Conservation (phyloP, 495 filamentous ascomycete species). For the Aspergillus saccharolyticus region DNA sequence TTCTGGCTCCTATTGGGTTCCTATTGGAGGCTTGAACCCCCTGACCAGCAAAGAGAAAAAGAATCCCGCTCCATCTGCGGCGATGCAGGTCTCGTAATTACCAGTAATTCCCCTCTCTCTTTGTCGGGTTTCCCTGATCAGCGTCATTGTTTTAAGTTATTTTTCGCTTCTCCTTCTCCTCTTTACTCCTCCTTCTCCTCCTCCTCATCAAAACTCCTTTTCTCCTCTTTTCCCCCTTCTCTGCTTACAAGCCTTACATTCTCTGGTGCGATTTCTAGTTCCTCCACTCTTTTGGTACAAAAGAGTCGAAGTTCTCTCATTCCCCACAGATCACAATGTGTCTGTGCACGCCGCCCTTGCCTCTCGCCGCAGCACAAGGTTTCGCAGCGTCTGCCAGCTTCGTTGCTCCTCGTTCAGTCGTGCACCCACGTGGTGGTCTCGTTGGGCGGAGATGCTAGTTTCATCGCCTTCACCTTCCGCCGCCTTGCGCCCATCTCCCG, state of each 20-base stretch:
- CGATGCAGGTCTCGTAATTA: background rate
- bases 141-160: conserved; percentile 9
- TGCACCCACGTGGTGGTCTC: conserved; percentile 44
- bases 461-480: conserved; percentile 45
- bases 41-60: background rate
- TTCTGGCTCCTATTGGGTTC: background rate
- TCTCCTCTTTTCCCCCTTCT: conserved; percentile 1
- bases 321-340: conserved; percentile 23
- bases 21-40: background rate
- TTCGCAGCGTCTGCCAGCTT: conserved; percentile 31
- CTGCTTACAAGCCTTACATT: background rate
- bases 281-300: background rate
- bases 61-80: background rate
- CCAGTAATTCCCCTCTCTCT: conserved; percentile 1
- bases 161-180: conserved; percentile 1
- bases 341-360: conserved; percentile 17
- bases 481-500: conserved; percentile 30
- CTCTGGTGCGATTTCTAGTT: too few relatives aligned
- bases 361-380: conserved; percentile 23
- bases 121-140: background rate
- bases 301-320: conserved; percentile 10
- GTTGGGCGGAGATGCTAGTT: conserved; percentile 43
- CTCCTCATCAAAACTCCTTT: background rate
- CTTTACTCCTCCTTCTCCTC: conserved; percentile 4
- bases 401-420: conserved; percentile 34